phyloP scores from a whole-genome alignment of 495 filamentous ascomycete genomes.

The Cenococcum geophilum region DNA sequence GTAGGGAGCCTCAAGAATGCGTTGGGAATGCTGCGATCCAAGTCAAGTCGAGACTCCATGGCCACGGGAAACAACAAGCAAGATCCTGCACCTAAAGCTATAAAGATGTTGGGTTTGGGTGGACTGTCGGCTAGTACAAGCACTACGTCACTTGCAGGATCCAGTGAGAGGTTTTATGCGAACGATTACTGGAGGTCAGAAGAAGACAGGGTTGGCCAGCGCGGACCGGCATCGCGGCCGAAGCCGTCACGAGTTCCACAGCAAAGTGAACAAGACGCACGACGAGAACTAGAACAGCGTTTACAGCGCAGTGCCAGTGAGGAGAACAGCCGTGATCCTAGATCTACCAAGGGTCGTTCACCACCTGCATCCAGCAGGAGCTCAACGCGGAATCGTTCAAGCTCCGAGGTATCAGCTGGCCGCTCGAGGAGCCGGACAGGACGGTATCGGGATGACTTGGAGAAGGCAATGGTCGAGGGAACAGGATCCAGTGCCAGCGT shows the following conservation, averaged over 20 bases:
- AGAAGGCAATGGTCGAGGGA: constrained; percentile 39
- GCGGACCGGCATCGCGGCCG: constrained; percentile 24
- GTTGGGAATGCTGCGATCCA: constrained; percentile 63
- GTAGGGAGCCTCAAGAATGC: constrained; percentile 45
- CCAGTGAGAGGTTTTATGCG: constrained; percentile 28
- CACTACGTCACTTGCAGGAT: constrained; percentile 43
- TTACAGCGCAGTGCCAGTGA: constrained; percentile 16
- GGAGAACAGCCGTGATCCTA: constrained; percentile 19
- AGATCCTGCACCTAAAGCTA: constrained; percentile 52
- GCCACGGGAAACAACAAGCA: constrained; percentile 32
- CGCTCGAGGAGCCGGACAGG: constrained; percentile 37
- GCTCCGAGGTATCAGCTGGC: constrained; percentile 38
- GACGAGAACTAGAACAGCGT: constrained; percentile 28
- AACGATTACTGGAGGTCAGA: constrained; percentile 45
- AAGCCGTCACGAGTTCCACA: constrained; percentile 39
- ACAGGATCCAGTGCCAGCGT: constrained; percentile 22
- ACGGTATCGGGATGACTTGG: constrained; percentile 40
- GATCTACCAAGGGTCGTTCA: constrained; percentile 20
- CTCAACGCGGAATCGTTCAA: constrained; percentile 36
- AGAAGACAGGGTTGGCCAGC: constrained; percentile 39
- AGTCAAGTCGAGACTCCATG: constrained; percentile 57
- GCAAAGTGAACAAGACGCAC: constrained; percentile 34
- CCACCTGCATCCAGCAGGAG: constrained; percentile 30
- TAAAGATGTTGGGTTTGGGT: constrained; percentile 67
- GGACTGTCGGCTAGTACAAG: constrained; percentile 35